Conservation (phyloP, 1,139 yeast species). For the Suhomyces bokatorum region DNA sequence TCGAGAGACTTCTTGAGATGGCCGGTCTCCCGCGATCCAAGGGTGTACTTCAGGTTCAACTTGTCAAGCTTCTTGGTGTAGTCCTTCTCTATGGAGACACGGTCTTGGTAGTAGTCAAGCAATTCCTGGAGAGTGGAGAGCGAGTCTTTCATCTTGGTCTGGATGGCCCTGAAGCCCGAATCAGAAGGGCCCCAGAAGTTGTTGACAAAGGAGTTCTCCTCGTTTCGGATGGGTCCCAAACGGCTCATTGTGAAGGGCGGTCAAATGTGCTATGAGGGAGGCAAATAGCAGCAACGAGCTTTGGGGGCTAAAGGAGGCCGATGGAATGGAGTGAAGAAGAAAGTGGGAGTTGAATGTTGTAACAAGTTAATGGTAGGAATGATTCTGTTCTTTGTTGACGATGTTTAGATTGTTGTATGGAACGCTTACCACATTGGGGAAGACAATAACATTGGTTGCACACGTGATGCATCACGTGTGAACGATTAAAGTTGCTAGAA, state of each 20-base stretch:
- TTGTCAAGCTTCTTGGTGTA: constrained; percentile 55
- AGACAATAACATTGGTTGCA: constrained; percentile 1
- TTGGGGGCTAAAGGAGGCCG: background rate
- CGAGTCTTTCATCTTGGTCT: constrained; percentile 49
- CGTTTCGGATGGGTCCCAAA: constrained; percentile 8
- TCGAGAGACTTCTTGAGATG: constrained; percentile 61
- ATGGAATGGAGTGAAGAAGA: background rate
- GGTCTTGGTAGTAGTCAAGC: constrained; percentile 47
- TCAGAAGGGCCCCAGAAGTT: constrained; percentile 55
- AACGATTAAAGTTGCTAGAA: too few species aligned
- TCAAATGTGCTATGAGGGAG: background rate
- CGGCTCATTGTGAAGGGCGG: constrained; percentile 8
- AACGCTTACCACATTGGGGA: constrained; percentile 3
- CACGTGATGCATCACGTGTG: background rate
- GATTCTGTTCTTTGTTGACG: constrained; percentile 5
- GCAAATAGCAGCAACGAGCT: background rate
- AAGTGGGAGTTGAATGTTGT: background rate
- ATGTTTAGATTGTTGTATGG: background rate
- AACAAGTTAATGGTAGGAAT: background rate
- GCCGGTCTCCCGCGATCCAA: constrained; percentile 65
- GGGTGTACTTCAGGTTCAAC: constrained; percentile 45
- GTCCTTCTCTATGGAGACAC: constrained; percentile 69
- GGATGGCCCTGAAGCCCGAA: constrained; percentile 47
- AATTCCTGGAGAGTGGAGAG: constrained; percentile 45
- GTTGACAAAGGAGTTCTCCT: constrained; percentile 38